These are phyloP conservation scores for Puccinia horiana DNA, from an alignment of 1,284 basidiomycete genomes.

Conservation along the genomic window DNA sequence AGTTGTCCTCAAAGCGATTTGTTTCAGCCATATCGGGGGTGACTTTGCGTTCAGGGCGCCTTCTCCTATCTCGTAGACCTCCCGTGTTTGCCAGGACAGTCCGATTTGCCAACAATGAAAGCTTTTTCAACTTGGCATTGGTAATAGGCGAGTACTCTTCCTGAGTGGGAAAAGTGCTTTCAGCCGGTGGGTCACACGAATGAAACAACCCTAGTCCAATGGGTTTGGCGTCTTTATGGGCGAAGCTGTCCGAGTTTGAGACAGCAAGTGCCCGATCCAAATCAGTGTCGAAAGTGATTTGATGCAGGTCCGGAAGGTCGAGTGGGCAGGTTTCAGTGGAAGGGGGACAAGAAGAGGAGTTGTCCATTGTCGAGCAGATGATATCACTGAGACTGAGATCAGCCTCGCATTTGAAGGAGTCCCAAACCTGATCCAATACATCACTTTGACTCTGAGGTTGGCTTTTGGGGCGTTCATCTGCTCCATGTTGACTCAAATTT, in stretches of 20 bases:
- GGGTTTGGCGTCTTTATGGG: not conserved
- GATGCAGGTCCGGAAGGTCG: slow-evolving; percentile 17
- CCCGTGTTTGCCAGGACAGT: not conserved
- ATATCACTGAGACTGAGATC: slow-evolving; percentile 47
- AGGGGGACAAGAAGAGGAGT: not conserved
- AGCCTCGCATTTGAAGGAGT: slow-evolving; percentile 48
- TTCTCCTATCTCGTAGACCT: not conserved
- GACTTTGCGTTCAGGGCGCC: not conserved
- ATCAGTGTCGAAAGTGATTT: slow-evolving; percentile 17
- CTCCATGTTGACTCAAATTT: not conserved
- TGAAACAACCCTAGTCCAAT: slow-evolving; percentile 23
- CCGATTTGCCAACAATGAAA: not conserved
- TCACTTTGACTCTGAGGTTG: slow-evolving; percentile 17
- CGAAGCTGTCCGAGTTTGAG: not conserved
- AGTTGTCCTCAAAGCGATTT: slow-evolving; percentile 5
- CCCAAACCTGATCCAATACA: slow-evolving; percentile 32
- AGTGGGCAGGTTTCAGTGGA: not conserved
- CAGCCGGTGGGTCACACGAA: not conserved
- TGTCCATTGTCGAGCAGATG: not conserved
- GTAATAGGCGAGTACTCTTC: slow-evolving; percentile 29
- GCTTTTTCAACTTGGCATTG: slow-evolving; percentile 37
- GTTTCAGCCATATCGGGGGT: not conserved
- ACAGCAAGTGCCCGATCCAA: not conserved
- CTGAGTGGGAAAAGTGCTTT: not conserved
- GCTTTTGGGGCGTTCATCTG: not conserved